These are phyloP conservation scores for Chloromonas sp. DNA, from an alignment of 163 green algal species.

Conservation along the genomic window DNA sequence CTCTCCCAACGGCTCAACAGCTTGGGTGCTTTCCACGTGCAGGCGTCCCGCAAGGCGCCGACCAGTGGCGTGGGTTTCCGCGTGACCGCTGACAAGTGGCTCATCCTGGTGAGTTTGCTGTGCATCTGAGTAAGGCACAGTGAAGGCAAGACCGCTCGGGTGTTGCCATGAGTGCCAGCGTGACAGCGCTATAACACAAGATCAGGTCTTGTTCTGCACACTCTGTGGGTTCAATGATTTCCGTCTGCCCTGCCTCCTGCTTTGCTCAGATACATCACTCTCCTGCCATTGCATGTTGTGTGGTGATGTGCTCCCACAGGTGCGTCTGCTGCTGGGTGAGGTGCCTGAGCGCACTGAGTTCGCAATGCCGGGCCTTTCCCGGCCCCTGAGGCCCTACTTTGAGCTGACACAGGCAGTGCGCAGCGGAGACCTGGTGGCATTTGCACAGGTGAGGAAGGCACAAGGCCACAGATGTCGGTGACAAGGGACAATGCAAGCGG, in stretches of 20 bases:
- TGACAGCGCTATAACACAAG: too few species aligned
- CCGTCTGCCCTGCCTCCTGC: too few species aligned
- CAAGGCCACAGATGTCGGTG: too few species aligned
- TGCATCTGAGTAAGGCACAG: too few species aligned
- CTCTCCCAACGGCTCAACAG: too few species aligned
- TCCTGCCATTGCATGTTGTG: too few species aligned
- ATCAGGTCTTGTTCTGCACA: too few species aligned
- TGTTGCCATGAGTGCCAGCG: too few species aligned
- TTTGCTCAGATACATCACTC: too few species aligned
- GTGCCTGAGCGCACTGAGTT: slow-evolving; percentile 86
- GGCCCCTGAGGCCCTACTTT: slow-evolving; percentile 84
- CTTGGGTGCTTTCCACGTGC: not conserved
- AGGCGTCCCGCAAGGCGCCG: slow-evolving; percentile 61
- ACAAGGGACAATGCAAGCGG: too few species aligned
- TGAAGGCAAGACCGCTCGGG: too few species aligned
- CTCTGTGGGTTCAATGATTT: too few species aligned
- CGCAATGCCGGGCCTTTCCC: slow-evolving; percentile 54
- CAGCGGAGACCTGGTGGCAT: slow-evolving; percentile 77
- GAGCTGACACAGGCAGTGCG: slow-evolving; percentile 84
- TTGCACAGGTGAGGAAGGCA: slow-evolving; percentile 38
- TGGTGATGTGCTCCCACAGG: slow-evolving; percentile 18
- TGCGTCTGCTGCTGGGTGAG: slow-evolving; percentile 93
- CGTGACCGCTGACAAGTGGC: slow-evolving; percentile 83
- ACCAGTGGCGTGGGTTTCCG: slow-evolving; percentile 79
- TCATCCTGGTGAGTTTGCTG: slow-evolving; percentile 56